phyloP scores from a whole-genome alignment of 805 yeast species.

The baker's yeast (Saccharomyces cerevisiae) region DNA sequence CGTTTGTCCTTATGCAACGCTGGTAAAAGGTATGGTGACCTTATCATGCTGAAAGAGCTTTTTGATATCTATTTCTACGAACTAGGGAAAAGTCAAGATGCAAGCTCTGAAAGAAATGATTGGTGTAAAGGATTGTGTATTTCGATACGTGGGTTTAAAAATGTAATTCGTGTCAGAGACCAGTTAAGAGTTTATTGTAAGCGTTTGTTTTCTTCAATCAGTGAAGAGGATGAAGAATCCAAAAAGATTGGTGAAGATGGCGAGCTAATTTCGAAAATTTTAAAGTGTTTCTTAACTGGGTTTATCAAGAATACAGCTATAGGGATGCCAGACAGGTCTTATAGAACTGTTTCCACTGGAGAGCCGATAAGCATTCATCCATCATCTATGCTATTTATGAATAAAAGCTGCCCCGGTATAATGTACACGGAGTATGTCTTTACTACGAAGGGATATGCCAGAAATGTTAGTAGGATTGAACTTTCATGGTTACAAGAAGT shows the following conservation, averaged over 20 bases:
- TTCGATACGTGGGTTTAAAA: constrained; percentile 70
- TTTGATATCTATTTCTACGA: constrained; percentile 42
- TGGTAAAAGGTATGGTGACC: constrained; percentile 74
- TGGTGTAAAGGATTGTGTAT: constrained; percentile 82
- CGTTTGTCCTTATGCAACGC: constrained; percentile 61
- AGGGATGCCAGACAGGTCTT: constrained; percentile 91
- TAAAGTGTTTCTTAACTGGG: constrained; percentile 78
- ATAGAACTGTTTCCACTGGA: constrained; percentile 75
- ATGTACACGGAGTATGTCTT: constrained; percentile 93
- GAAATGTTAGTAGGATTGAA: constrained; percentile 77
- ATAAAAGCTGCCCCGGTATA: constrained; percentile 72
- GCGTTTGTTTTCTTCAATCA: constrained; percentile 8
- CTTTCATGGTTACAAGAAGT: constrained; percentile 79
- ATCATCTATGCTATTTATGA: constrained; percentile 70
- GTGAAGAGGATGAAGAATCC: constrained; percentile 4
- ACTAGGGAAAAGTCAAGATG: constrained; percentile 22
- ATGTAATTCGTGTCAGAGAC: constrained; percentile 63
- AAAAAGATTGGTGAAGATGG: constrained; percentile 19
- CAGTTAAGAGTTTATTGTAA: constrained; percentile 43
- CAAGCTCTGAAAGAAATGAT: constrained; percentile 49
- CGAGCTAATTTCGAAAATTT: constrained; percentile 37
- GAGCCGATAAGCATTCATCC: constrained; percentile 87
- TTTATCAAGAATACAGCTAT: constrained; percentile 84
- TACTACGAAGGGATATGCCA: constrained; percentile 87
- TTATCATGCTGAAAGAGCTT: constrained; percentile 72